Base-by-base conservation (phyloP, 352 stramenopile species). In the Globisporangium rhizosaccharum region DNA sequence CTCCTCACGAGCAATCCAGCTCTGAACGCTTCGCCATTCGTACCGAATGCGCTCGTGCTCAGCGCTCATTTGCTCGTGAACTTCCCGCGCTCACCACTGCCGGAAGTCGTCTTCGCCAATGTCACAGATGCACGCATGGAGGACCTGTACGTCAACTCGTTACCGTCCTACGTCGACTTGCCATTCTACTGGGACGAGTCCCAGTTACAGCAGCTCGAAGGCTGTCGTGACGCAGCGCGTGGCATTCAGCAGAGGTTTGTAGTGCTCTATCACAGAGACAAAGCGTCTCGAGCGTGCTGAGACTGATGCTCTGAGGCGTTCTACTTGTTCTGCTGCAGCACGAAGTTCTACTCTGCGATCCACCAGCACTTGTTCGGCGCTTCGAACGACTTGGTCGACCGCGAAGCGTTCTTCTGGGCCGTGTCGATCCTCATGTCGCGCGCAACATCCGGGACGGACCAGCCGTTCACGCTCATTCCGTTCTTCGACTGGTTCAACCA, bases 401-500 rank as follows among this genome's bases (percentile, higher is more conserved):
- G 51, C 1, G 73, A 88, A n/a, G 68, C 74, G 7, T 92, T 92
- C 67, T 84, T 90, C 53, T 94, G 84, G 80, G 82, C 85, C 3
- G 81, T 92, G 28, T 88, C 82, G 23, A 72, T 92, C 46, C 70
- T 92, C 53, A 84, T 92, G 74, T 92, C 82, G 5, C 77, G 85
- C 47, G 85, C 85, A 45, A 92, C 84, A 53, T 92, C 82, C 14
- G 81, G 82, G 12, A 68, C 73, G 28, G 53, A 75, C 36, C 84
- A 92, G 66, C 85, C 85, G 26, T 94, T 94, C 70, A 75, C 82
- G 23, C 72, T 94, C 17, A 87, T 92, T 33, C 85, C 85, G 36
- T 90, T 92, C 65, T 92, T 94, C 56, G 85, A 94, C 71, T 94
- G 76, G 77, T 92, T 92, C 64, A 92, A 94, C 56, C 85, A 94